Base-by-base conservation (phyloP, 345 rosid species). In the Citrus sp. region DNA sequence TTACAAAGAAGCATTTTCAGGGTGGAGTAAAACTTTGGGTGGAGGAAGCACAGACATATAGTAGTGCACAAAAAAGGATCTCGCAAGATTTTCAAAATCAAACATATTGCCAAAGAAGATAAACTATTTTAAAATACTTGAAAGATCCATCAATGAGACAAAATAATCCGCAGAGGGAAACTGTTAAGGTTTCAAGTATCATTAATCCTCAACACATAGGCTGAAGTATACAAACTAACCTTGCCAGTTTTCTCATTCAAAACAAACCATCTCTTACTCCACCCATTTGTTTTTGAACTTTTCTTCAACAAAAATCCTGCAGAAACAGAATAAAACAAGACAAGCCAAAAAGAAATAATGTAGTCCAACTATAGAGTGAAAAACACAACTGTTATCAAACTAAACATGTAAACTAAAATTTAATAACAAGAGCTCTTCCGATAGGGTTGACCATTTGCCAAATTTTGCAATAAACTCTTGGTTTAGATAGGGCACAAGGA, bases 211-310 rank as follows among this genome's bases (percentile, higher is more conserved):
- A 25, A 32, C 49, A 7, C n/a, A 64, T 75, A 55, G 40, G 32
- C 69, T 49, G 22, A 30, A 75, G 70, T 42, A 49, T 34, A 27
- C 28, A 73, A 21, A 73, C 91, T 83, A 77, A 92, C 99, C 97
- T 97, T 97, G 86, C 99, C 98, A 80, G 85, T 94, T 87, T 93
- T 97, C 84, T 93, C 98, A 87, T 93, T 97, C 79, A 97, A 84
- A 63, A 97, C 99, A 89, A 97, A 97, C 98, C 98, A 97, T 67
- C 95, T 87, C 84, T 85, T 85, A 78, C 95, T 91, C 99, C 99
- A 97, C 40, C 93, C 98, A 82, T 87, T 92, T 70, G 93, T 87
- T 88, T 94, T 97, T 72, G 83, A 97, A 87, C 99, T 97, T 84
- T 90, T 97, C 88, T 94, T 97, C 88, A 93, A 82, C 72, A 97